Evolutionary conservation across 805 yeast genomes (phyloP), one percentile per base, ranked within the genome.

Genomic region (Nakazawaea anatomiae): DNA sequence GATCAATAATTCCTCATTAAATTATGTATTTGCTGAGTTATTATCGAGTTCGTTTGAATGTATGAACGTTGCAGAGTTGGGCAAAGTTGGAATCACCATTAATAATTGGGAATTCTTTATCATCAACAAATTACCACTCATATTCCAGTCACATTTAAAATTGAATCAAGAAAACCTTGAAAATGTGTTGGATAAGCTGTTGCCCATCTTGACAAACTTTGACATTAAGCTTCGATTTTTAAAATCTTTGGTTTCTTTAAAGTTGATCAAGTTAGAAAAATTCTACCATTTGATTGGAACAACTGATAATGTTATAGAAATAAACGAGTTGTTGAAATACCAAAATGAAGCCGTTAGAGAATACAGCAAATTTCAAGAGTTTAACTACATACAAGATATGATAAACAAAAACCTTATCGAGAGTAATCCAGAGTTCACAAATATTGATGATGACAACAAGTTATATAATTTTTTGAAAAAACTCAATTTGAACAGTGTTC

Each of bases 401-500:
- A 49, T 75, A 27, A 52, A 54, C 7, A 55, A 63, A 42, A 57
- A 64, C 0, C 56, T 73, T 10, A 46, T 63, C 34, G 74, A 71
- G 38, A 68, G 71, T 7, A 70, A 76, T 48, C 75, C 76, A 14
- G 84, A 79, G 51, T 73, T 76, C 54, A 70, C 70, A 2, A 64
- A 79, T 0, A 63, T 73, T 31, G 76, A 83, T 44, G 82, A 77
- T 52, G 79, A 88, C 7, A 46, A 51, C 47, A 46, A 46, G 60
- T 86, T 62, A 50, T 73, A 54, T 71, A 76, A 58, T 65, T 85
- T 67, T 52, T 87, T 53, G 59, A 63, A 51, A 57, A 73, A 62
- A 5, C 42, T 51, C 50, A 42, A 46, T 27, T 68, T 85, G 67
- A 65, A 68, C 14, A 69, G 76, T 46, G 57, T 76, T 47, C 61